Evolutionary conservation across 2,329 filamentous ascomycete species (phyloP), one percentile per base, ranked within the genome.

Genomic region (Lecanicillium sp.): DNA sequence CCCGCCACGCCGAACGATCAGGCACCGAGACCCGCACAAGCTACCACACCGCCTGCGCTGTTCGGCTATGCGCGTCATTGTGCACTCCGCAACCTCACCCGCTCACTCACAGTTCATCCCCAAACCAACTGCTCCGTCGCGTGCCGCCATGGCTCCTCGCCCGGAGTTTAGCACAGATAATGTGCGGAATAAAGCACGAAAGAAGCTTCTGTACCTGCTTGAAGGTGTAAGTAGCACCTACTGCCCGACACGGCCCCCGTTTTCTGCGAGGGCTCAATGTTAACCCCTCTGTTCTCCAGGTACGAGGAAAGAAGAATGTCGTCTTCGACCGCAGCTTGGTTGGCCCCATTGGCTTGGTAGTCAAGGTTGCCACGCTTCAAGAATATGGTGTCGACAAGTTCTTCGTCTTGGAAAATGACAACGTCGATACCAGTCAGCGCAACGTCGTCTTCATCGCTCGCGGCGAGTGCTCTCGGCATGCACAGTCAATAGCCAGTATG

Each of bases 351-450:
- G 87, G 89, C 43, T 74, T 90, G 43, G 83, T 98, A 49, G 87
- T 94, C 65, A 96, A 96, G 61, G 94, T 96, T 56, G 90, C 90
- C 17, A 90, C 86, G 9, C 74, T 96, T 13, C 87, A 97, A 58
- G 92, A 98, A 56, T 96, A 97, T 66, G 94, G 94, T 20, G 89
- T 98, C 50, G 89, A 97, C 62, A 94, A 94, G 62, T 87, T 96
- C 49, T 98, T 97, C 69, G 84, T 96, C 56, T 72, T 98, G 33
- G 92, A 98, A 62, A 97, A 96, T 64, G 79, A 84, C 56, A 97
- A 98, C 64, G 82, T 88, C 60, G 90, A 97, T 62, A 85, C 87
- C 14, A 94, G 84, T 55, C 92, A 97, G 66, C 81, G 86, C 56
- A 98, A 96, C 71, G 79, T 98, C 46, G 77, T 98, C 49, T 98